Conservation (phyloP, 2,329 filamentous ascomycete species). For the Fusarium gaditjirri region DNA sequence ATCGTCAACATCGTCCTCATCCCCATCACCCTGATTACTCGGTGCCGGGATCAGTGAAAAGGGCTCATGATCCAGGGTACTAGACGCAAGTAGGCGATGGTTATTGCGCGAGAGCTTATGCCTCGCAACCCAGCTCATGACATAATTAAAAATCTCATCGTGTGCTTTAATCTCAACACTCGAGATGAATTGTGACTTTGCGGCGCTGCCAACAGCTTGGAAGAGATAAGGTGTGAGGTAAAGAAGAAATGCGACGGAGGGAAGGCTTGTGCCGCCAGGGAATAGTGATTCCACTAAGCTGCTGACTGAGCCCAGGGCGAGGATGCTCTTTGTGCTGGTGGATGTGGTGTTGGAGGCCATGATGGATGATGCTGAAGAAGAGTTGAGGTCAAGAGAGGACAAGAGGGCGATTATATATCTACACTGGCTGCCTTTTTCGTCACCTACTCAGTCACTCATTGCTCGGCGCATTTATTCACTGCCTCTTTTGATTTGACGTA, state of each 20-base stretch:
- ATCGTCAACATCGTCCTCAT: neutral
- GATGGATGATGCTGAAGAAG: neutral
- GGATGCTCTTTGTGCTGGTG: neutral
- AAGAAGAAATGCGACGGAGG: neutral
- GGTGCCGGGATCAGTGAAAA: neutral
- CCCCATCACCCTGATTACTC: neutral
- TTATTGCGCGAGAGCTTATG: slow-evolving; percentile 23
- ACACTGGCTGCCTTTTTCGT: neutral
- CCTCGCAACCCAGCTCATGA: slow-evolving; percentile 28
- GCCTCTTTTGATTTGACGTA: neutral
- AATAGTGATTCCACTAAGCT: slow-evolving; percentile 4
- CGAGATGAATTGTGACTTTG: slow-evolving; percentile 18
- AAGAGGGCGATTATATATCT: neutral
- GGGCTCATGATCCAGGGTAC: neutral
- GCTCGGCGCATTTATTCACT: neutral
- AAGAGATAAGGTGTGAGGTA: slow-evolving; percentile 12
- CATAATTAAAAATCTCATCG: slow-evolving; percentile 25
- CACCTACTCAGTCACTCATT: neutral
- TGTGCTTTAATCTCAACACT: slow-evolving; percentile 20
- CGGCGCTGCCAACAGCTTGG: neutral
- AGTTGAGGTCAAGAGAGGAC: neutral
- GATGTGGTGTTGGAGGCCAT: neutral
- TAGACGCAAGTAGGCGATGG: slow-evolving; percentile 25
- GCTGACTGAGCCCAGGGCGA: neutral
- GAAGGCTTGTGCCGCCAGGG: neutral